Evolutionary conservation across 176 grass and related monocot species (phyloP).

Genomic region (Musa troglodytarum): DNA sequence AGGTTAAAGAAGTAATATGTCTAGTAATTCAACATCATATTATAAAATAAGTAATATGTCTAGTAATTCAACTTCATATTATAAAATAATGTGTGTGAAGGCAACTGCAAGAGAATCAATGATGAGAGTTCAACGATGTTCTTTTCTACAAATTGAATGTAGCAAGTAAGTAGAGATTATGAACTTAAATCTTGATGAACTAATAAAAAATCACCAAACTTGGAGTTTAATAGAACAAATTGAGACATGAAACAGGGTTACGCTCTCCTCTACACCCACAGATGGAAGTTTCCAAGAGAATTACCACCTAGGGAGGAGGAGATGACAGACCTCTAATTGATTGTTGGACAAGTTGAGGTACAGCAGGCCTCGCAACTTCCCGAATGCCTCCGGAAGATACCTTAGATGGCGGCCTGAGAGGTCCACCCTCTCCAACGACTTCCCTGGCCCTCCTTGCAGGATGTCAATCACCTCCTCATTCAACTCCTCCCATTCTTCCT

Average conservation of each 20-base stretch:
- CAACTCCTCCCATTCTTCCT: constrained; percentile 19
- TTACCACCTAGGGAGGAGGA: neutral
- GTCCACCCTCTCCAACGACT: constrained; percentile 38
- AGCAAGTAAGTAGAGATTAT: no score
- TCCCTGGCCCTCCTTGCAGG: constrained; percentile 44
- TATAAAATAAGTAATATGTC: neutral
- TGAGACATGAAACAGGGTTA: neutral
- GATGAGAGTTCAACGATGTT: no score
- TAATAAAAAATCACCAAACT: no score
- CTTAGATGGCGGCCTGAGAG: neutral
- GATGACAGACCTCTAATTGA: constrained; percentile 54
- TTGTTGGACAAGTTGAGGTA: constrained; percentile 73
- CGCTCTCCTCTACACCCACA: neutral
- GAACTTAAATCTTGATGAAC: no score
- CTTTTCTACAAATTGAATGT: no score
- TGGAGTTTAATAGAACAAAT: neutral
- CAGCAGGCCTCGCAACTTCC: constrained; percentile 43
- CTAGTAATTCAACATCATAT: no score
- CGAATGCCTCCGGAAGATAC: constrained; percentile 5
- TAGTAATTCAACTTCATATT: no score
- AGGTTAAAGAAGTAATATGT: neutral
- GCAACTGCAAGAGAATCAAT: no score
- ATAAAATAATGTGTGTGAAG: no score
- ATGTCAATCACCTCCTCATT: constrained; percentile 67
- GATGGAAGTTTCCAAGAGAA: neutral